Conservation (phyloP, 2,329 filamentous ascomycete species). For the Bipolaris victoriae region DNA sequence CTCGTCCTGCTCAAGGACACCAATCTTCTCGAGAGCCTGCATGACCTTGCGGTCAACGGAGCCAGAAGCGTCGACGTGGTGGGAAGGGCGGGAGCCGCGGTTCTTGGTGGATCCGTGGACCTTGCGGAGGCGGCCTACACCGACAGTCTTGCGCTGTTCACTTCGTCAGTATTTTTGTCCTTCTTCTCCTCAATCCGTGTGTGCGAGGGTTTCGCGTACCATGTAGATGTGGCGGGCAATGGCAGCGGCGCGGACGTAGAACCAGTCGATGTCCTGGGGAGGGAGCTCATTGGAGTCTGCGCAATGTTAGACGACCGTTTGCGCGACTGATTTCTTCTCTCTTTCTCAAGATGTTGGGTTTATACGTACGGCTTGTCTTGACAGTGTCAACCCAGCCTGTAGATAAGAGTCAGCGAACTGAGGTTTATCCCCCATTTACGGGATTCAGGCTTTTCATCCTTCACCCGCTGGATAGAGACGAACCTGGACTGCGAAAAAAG, state of each 20-base stretch:
- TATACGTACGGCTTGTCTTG: conserved; percentile 75
- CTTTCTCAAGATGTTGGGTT: neutral
- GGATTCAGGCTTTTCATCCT: conserved; percentile 58
- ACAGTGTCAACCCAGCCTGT: conserved; percentile 99
- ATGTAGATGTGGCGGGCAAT: conserved; percentile 99
- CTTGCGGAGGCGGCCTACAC: conserved; percentile 96
- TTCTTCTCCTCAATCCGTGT: neutral
- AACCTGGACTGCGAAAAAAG: conserved; percentile 66
- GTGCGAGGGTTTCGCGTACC: conserved; percentile 4
- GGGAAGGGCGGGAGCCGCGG: conserved; percentile 86
- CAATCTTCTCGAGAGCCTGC: conserved; percentile 98
- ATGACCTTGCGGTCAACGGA: conserved; percentile 96
- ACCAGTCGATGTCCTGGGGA: conserved; percentile 98
- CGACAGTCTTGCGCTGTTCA: conserved; percentile 84
- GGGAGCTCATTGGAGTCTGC: conserved; percentile 90
- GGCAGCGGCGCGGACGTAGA: conserved; percentile 85
- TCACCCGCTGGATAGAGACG: conserved; percentile 53
- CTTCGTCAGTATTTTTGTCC: neutral
- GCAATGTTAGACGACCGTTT: conserved; percentile 20
- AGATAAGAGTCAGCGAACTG: conserved; percentile 56
- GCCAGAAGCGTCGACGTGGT: conserved; percentile 95
- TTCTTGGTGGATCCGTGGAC: conserved; percentile 93
- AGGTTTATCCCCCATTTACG: conserved; percentile 59
- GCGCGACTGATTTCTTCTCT: neutral
- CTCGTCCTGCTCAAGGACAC: conserved; percentile 96